Percentiles rank a stretch among this genome's conserved stretches.
These are phyloP conservation scores for Beta vulgaris DNA, from an alignment of 148 eudicot genomes.

Conservation along the genomic window DNA sequence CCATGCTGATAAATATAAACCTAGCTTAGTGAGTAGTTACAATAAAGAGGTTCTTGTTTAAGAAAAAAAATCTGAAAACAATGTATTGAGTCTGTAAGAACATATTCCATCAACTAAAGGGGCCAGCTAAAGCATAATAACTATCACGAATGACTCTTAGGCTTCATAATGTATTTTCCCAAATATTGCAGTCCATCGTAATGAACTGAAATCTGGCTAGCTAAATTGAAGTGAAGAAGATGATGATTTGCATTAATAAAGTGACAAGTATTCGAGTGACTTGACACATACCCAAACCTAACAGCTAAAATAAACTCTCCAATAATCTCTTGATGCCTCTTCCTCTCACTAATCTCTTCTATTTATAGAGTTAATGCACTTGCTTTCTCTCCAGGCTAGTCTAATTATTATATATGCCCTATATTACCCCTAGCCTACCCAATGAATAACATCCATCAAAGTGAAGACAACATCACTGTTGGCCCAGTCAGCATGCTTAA, in stretches of 20 bases:
- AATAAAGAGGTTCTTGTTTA: not conserved
- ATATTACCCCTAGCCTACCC: too few species aligned
- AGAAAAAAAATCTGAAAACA: not conserved
- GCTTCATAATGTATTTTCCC: not conserved
- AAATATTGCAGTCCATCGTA: not conserved
- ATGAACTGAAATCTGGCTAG: too few species aligned
- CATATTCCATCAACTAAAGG: not conserved
- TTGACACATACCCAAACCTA: too few species aligned
- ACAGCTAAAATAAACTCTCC: too few species aligned
- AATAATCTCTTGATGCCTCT: too few species aligned
- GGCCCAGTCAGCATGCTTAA: not conserved
- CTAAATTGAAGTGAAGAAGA: too few species aligned
- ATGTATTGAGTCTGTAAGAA: conserved; percentile 5
- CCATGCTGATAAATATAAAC: conserved; percentile 67
- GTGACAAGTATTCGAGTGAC: too few species aligned
- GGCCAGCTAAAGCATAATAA: not conserved
- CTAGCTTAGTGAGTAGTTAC: not conserved
- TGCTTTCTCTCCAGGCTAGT: too few species aligned
- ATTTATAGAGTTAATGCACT: too few species aligned
- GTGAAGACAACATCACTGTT: not conserved
- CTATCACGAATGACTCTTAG: not conserved
- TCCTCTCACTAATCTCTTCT: too few species aligned
- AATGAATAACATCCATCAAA: not conserved
- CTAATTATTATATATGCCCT: too few species aligned
- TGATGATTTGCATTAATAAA: too few species aligned